phyloP scores from a whole-genome alignment of 257 asterid genomes.

The Salvia hispanica region DNA sequence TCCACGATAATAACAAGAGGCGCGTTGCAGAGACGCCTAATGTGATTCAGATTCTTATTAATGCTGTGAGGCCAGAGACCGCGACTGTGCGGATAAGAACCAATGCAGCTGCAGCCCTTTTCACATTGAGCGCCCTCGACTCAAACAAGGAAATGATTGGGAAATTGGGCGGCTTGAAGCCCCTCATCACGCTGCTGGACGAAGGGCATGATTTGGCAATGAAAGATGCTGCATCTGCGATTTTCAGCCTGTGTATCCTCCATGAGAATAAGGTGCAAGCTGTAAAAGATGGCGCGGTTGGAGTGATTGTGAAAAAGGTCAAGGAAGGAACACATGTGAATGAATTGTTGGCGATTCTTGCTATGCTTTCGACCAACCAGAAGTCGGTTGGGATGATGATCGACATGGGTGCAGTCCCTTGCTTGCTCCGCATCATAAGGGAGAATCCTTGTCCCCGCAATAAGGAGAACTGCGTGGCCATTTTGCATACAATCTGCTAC shows the following conservation, averaged over 20 bases:
- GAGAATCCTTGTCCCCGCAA: slow-evolving; percentile 57
- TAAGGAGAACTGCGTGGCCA: slow-evolving; percentile 74
- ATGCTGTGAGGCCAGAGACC: slow-evolving; percentile 64
- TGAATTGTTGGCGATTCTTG: slow-evolving; percentile 72
- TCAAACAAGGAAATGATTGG: slow-evolving; percentile 79
- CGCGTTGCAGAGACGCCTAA: slow-evolving; percentile 77
- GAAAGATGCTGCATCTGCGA: slow-evolving; percentile 89
- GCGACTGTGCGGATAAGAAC: slow-evolving; percentile 68
- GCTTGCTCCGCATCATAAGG: slow-evolving; percentile 63
- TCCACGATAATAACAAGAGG: slow-evolving; percentile 84
- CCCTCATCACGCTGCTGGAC: slow-evolving; percentile 64
- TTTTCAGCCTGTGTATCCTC: slow-evolving; percentile 67
- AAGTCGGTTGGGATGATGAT: slow-evolving; percentile 70
- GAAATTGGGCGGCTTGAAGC: slow-evolving; percentile 66
- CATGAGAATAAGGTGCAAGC: slow-evolving; percentile 81
- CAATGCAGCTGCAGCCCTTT: slow-evolving; percentile 93
- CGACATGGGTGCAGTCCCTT: slow-evolving; percentile 64
- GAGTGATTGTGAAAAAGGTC: slow-evolving; percentile 63
- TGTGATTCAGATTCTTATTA: slow-evolving; percentile 66
- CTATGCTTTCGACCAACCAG: slow-evolving; percentile 75
- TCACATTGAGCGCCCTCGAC: slow-evolving; percentile 78
- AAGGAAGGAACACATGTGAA: slow-evolving; percentile 52
- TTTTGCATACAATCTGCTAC: slow-evolving; percentile 58
- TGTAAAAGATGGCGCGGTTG: slow-evolving; percentile 70
- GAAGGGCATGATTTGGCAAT: slow-evolving; percentile 66